Evolutionary conservation across 2,329 filamentous ascomycete genomes (phyloP).

Genomic region (Gnomoniopsis sp.): DNA sequence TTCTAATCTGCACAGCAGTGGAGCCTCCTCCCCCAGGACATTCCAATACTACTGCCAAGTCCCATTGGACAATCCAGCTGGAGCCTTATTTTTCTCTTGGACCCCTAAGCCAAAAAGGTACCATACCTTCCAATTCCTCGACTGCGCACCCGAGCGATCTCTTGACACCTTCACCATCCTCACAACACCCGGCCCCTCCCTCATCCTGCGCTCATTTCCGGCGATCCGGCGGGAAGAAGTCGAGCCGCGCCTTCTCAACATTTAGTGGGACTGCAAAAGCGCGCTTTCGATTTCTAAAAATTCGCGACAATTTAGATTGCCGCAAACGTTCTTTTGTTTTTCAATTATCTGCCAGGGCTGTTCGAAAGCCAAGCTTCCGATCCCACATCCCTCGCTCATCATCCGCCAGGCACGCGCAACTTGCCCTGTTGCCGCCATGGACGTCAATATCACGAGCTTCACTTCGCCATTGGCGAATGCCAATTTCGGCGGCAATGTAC

Average conservation of each 20-base stretch:
- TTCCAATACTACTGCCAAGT: too few species aligned
- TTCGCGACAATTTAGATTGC: too few species aligned
- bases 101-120: too few species aligned
- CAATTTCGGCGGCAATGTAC: slow-evolving; percentile 47
- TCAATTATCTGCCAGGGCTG: too few species aligned
- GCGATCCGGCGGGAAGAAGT: background rate
- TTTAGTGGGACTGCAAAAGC: background rate
- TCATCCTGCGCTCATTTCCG: background rate
- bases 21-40: too few species aligned
- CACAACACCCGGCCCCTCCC: background rate
- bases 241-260: background rate
- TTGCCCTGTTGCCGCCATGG: slow-evolving; percentile 36
- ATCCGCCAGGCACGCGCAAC: background rate
- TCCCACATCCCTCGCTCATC: background rate
- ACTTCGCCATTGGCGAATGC: slow-evolving; percentile 66
- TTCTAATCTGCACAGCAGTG: too few species aligned
- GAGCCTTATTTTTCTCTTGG: too few species aligned
- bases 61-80: too few species aligned
- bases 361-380: background rate
- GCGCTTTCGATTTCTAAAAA: background rate
- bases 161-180: background rate
- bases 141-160: too few species aligned
- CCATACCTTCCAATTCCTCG: too few species aligned
- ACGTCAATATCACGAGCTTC: slow-evolving; percentile 61
- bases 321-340: too few species aligned